Evolutionary conservation across 495 filamentous ascomycete genomes (phyloP), one percentile per base, ranked within the genome.

Genomic region (Xylaria sp.): DNA sequence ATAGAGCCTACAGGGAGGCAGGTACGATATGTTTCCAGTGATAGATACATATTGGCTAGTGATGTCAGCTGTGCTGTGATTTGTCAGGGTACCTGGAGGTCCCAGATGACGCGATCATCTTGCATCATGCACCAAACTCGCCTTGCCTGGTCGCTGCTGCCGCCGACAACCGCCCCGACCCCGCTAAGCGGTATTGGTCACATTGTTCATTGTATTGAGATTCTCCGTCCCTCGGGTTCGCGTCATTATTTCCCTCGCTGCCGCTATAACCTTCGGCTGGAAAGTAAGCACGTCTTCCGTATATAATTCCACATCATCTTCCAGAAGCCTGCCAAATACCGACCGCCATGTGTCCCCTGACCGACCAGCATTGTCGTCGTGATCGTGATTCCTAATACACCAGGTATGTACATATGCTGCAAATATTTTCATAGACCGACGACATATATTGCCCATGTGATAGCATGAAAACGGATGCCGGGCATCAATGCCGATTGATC

Each of bases 81-180:
- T 71, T 71, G 69, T 71, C 69, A 70, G 68, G 61, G 21, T 50
- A 40, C n/a, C 61, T 40, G 55, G 29, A 61, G 29, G 29, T 31
- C n/a, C 5, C 37, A 40, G 7, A 26, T 71, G 69, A 66, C 69
- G 69, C 69, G 41, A 71, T 71, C 17, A 3, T 15, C 26, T 66
- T 71, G 61, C 69, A 66, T 65, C 11, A 61, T 70, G 68, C 68
- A 63, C 58, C n/a, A n/a, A 62, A 40, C 43, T 26, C 21, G 33
- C 41, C 52, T 59, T 40, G 50, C 61, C 50, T 48, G 50, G 52
- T 7, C 65, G n/a, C 55, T 37, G 50, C 68, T 35, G 52, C 58
- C 46, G 50, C 69, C 69, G 69, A 71, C 69, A 71, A 37, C 69
- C 69, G 69, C 37, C 31, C 48, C 55, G 58, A n/a, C 21, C 46